Percentiles rank a stretch among this genome's conserved stretches.
These are phyloP conservation scores for Candida sanyaensis DNA, from an alignment of 1,139 yeast species.

Conservation along the genomic window DNA sequence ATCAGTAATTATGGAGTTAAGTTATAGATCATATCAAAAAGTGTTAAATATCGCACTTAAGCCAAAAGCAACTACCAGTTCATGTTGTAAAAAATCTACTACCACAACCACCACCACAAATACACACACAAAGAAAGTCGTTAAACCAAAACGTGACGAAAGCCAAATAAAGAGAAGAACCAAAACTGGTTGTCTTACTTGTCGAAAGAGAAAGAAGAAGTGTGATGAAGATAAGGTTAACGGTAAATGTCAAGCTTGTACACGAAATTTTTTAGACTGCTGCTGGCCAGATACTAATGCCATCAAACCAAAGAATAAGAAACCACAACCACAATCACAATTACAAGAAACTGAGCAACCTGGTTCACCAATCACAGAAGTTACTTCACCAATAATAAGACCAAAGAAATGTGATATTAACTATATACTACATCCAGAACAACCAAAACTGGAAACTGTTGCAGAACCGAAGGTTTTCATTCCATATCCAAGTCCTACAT, in stretches of 20 bases:
- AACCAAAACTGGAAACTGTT: conserved; percentile 1
- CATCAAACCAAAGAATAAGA: conserved; percentile 2
- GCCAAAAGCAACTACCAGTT: conserved; percentile 14
- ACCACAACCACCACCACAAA: conserved; percentile 14
- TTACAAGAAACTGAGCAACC: not conserved
- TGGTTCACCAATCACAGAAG: not conserved
- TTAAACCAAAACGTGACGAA: conserved; percentile 19
- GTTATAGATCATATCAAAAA: conserved; percentile 45
- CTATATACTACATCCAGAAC: conserved; percentile 11
- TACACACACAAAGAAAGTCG: conserved; percentile 18
- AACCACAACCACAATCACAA: conserved; percentile 1
- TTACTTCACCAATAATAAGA: conserved; percentile 9
- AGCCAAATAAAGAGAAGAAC: conserved; percentile 32
- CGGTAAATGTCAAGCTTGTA: conserved; percentile 51
- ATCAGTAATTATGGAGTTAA: conserved; percentile 10
- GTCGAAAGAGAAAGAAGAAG: conserved; percentile 50
- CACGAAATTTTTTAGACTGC: conserved; percentile 49
- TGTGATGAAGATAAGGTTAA: conserved; percentile 45
- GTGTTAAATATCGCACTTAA: conserved; percentile 38
- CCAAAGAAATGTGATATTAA: conserved; percentile 17
- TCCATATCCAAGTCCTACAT: conserved; percentile 24
- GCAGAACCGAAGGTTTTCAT: conserved; percentile 8
- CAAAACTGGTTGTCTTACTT: conserved; percentile 46
- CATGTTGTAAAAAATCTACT: conserved; percentile 7
- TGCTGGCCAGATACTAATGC: conserved; percentile 37